Evolutionary conservation across 305 asterid genomes (phyloP), one percentile per base, ranked within the genome.

Genomic region (Fraxinus velutina): DNA sequence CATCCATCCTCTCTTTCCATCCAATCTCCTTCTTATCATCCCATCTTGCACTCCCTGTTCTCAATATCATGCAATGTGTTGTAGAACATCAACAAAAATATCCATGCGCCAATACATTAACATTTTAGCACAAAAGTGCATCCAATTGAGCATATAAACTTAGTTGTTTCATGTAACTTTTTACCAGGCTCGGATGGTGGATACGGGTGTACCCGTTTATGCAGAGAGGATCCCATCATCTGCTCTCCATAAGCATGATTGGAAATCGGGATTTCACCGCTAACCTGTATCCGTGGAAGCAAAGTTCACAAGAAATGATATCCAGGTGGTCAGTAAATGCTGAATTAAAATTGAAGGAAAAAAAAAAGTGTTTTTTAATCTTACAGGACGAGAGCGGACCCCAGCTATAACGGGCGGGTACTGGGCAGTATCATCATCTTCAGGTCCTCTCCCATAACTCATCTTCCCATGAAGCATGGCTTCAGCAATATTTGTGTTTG

Each of bases 1-100:
- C 97, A 75, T 94, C 98, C 99, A 92, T 96, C 77, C 98, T 92
- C 52, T 96, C 99, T 84, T 92, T 93, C 99, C 98, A 93, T 75
- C 93, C 93, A 86, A 89, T 82, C 52, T 92, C 99, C 84, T 89
- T 94, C 90, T 83, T 89, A 22, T 92, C 98, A 84, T 93, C 97
- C 96, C 97, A 92, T 91, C 91, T 87, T 81, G 89, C 96, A 87
- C 92, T 94, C 84, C 94, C 95, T 93, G 42, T 50, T 70, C 1
- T 39, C 36, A 75, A 44, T 19, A 29, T 42, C 29, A 76, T 52
- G 73, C 9, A 71, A 13, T 34, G 15, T 33, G 30, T 2, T 6
- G 37, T 21, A 55, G 8, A 73, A 33, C 76, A 19, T 27, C 75
- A 64, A 32, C 62, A 3, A 79, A 50, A 42, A 64, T 15, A 64